Percentiles rank a stretch among this genome's conserved stretches.
Evolutionary conservation across 2,329 filamentous ascomycete species (phyloP).

Genomic region (Capronia epimyces): DNA sequence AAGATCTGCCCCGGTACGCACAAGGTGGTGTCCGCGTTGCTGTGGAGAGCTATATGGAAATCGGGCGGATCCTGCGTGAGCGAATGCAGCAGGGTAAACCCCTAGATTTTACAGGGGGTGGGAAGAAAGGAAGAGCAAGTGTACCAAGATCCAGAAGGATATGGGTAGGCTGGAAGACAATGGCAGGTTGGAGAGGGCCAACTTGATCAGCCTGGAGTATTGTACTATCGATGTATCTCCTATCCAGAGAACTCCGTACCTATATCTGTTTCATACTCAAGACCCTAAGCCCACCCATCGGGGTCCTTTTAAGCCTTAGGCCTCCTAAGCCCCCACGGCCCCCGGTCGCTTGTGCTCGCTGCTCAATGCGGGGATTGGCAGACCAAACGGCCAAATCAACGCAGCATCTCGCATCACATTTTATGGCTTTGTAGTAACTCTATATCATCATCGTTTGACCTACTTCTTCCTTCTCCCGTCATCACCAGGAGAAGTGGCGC

Average conservation of each 20-base stretch:
- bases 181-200: constrained; percentile 35
- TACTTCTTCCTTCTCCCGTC: background rate
- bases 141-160: constrained; percentile 47
- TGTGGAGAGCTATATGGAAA: constrained; percentile 72
- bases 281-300: no score
- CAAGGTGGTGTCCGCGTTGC: constrained; percentile 62
- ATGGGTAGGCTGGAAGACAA: constrained; percentile 54
- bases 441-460: background rate
- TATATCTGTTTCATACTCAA: no score
- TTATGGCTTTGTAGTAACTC: background rate
- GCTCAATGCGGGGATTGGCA: background rate
- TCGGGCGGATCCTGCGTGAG: constrained; percentile 50
- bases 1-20: constrained; percentile 55
- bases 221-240: no score
- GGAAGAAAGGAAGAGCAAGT: constrained; percentile 35
- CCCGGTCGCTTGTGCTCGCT: background rate
- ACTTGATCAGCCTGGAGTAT: constrained; percentile 9
- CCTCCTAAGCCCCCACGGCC: background rate
- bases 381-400: background rate
- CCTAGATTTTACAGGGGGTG: constrained; percentile 27
- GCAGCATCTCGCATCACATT: background rate
- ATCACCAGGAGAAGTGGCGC: background rate
- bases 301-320: background rate
- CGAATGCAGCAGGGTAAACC: constrained; percentile 20
- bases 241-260: no score